Conservation (phyloP, 2,329 filamentous ascomycete species). For the Epichloe coenophiala region DNA sequence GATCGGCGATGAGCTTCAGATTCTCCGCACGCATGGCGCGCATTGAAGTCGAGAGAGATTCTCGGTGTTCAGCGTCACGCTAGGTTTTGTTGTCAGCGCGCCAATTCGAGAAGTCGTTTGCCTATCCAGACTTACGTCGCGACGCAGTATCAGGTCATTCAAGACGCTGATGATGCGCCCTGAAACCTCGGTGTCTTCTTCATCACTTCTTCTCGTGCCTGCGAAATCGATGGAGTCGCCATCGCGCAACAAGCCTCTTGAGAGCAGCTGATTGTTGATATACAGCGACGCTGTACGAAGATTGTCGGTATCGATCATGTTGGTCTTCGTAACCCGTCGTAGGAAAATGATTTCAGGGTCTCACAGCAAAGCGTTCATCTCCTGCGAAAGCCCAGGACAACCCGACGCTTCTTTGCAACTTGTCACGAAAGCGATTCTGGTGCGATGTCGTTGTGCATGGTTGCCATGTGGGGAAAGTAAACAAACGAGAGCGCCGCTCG, state of each 20-base stretch:
- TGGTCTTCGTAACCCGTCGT: constrained; percentile 6
- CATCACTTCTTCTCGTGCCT: constrained; percentile 48
- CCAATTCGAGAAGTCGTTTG: background rate
- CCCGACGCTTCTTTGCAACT: background rate
- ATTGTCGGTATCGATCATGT: constrained; percentile 46
- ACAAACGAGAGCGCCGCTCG: constrained; percentile 15
- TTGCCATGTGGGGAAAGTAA: constrained; percentile 27
- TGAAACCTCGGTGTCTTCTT: constrained; percentile 52
- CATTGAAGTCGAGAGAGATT: constrained; percentile 67
- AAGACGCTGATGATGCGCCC: constrained; percentile 81
- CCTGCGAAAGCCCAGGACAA: background rate
- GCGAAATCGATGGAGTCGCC: constrained; percentile 74
- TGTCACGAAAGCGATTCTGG: constrained; percentile 1
- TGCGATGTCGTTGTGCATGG: constrained; percentile 12
- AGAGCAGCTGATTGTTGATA: constrained; percentile 59
- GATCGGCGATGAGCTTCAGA: constrained; percentile 56
- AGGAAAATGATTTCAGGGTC: background rate
- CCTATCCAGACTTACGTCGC: constrained; percentile 49
- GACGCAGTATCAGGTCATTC: constrained; percentile 80
- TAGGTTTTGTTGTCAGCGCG: constrained; percentile 22
- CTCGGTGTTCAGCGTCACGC: constrained; percentile 82
- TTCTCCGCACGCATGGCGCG: constrained; percentile 63
- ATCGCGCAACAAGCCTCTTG: constrained; percentile 51
- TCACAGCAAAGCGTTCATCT: background rate
- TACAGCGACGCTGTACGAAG: constrained; percentile 55